Base-by-base conservation (phyloP, 441 rosid species). In the Gossypium gossypioides region DNA sequence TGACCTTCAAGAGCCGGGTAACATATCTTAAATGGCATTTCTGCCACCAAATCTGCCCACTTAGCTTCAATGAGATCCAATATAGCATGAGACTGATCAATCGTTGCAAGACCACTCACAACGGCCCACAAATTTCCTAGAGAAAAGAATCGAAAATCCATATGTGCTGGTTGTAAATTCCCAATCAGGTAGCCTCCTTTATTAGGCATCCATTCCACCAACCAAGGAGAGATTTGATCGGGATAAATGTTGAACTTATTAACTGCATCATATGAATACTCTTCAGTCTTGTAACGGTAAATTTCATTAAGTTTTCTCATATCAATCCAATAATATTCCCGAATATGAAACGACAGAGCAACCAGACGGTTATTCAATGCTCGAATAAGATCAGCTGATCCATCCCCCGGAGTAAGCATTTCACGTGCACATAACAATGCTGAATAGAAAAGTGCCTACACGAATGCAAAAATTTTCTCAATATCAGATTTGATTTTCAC, bases 161-260 rank as follows among this genome's bases (percentile, higher is more conserved):
- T 91, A 77, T 91, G 97, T 32, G 98, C 97, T 4, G 98, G 98
- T 69, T 91, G 98, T 80, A 93, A 76, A 81, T 93, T 93, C 66
- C 97, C 96, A 5, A 93, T 92, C 21, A 92, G 87, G 79, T 86
- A 91, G 62, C 97, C 97, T 48, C 98, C 98, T 82, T 81, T 83
- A 67, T 84, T 84, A 6, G 97, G 96, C 81, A 93, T 91, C 97
- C 97, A 93, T 69, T 93, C 98, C 72, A 91, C 92, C 81, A 93
- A 79, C 98, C 98, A 93, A 34, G 97, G 89, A 85, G 96, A 73
- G 72, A 93, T 86, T 81, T 93, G 97, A 78, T 91, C 98, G 3
- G 98, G 98, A 73, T 89, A 93, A 48, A 93, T 91, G 77, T 93
- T 93, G 78, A 93, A 93, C 83, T 90, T 93, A 77, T 93, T 93